A percentile compares a stretch with the other conserved stretches of the same genome.
phyloP scores from a whole-genome alignment of 2,329 filamentous ascomycete genomes.

The Fusarium piperis region DNA sequence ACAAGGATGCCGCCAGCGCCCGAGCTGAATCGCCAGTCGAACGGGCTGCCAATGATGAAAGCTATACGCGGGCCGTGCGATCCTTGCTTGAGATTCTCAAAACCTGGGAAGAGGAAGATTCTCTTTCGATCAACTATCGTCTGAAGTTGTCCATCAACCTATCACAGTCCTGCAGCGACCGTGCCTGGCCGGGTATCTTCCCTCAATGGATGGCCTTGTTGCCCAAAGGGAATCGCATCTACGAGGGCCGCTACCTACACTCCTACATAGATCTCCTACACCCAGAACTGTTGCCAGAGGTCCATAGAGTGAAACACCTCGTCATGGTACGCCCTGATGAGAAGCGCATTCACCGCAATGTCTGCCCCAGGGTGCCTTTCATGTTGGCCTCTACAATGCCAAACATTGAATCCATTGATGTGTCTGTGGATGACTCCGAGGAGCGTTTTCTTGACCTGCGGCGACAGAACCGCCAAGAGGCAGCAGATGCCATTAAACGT shows the following conservation, averaged over 20 bases:
- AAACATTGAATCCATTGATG: constrained; percentile 1
- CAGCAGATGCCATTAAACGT: background rate
- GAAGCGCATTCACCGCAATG: background rate
- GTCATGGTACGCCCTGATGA: background rate
- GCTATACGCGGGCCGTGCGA: background rate
- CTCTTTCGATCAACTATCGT: background rate
- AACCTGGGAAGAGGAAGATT: constrained; percentile 1
- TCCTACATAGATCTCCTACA: constrained; percentile 3
- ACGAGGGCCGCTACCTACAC: constrained; percentile 15
- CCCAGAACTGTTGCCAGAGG: background rate
- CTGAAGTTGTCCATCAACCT: constrained; percentile 5
- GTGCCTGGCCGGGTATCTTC: background rate
- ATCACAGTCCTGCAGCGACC: constrained; percentile 5
- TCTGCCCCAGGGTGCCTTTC: background rate
- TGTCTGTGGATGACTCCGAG: constrained; percentile 1
- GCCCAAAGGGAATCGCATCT: background rate
- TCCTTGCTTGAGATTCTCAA: background rate
- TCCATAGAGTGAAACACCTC: background rate
- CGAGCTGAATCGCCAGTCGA: constrained; percentile 9
- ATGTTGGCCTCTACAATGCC: constrained; percentile 10
- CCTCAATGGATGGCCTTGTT: background rate
- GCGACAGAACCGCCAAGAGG: background rate
- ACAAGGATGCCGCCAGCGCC: background rate
- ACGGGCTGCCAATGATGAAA: constrained; percentile 5
- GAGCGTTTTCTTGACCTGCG: constrained; percentile 5